A percentile compares a stretch with the other conserved stretches of the same genome.
Conservation (phyloP, 805 yeast species). For the Kuraishia cidri region DNA sequence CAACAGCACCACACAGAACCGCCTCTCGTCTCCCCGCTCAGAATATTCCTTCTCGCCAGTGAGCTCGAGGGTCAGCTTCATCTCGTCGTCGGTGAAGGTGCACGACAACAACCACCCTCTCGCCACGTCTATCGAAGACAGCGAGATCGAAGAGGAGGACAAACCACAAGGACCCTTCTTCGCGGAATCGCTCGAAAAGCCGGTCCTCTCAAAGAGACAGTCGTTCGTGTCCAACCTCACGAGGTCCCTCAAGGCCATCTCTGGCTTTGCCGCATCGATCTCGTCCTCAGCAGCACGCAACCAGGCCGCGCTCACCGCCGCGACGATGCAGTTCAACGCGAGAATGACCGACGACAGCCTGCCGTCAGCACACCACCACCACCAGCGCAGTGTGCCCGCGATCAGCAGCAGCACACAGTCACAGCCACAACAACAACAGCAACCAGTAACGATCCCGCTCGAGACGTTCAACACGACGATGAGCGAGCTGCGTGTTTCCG, state of each 20-base stretch:
- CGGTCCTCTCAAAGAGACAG: not conserved
- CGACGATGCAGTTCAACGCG: conserved; percentile 1
- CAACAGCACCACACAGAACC: not conserved
- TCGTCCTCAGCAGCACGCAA: conserved; percentile 1
- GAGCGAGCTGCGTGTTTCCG: not conserved
- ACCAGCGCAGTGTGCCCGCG: no score
- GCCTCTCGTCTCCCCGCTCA: not conserved
- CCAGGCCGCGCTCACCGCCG: not conserved
- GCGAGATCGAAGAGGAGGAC: not conserved
- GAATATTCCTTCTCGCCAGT: not conserved
- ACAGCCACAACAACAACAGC: no score
- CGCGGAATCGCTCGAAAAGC: no score
- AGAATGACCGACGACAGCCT: not conserved
- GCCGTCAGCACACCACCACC: no score
- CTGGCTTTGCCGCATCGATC: not conserved
- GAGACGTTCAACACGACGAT: conserved; percentile 1
- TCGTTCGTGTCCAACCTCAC: conserved; percentile 1
- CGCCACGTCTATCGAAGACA: not conserved
- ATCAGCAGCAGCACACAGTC: not conserved
- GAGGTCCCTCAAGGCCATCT: conserved; percentile 1
- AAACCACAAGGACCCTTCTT: not conserved
- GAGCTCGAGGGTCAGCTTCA: not conserved
- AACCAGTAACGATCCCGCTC: conserved; percentile 3
- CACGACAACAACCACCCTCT: not conserved
- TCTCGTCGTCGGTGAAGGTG: not conserved